Base-by-base conservation (phyloP, 73 alveolate species). In the Blepharisma japonicum region DNA sequence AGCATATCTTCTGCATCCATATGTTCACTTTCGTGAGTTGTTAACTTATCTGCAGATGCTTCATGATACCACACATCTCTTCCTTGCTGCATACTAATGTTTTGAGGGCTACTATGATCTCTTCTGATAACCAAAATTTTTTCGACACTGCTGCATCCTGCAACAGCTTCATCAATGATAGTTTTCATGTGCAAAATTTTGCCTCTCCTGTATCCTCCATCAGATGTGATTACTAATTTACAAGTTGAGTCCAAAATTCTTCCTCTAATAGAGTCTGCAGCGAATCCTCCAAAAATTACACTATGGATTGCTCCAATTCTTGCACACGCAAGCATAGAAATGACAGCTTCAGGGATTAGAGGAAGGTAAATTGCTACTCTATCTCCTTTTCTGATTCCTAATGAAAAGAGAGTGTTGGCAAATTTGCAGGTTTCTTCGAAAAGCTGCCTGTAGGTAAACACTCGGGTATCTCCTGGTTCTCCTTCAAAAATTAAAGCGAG, bases 281-380 rank as follows among this genome's bases (percentile, higher is more conserved):
- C 96, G 89, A 97, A 98, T 27, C 99, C 99, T 21, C 99, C 99
- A 86, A 98, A 98, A 78, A 98, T 99, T 47, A 98, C 99, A 39
- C 98, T 94, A 80, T 98, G 99, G 54, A 97, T 93, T 6, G 99
- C 99, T 14, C 99, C 99, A 42, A 98, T 85, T 71, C 99, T 85
- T 18, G 99, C 97, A 71, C 98, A 94, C 23, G 99, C 98, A 54
- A 97, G 82, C 99, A 98, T 98, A 56, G 96, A 83, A 71, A 94
- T 91, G 21, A 94, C 94, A 21, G 98, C 96, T 83, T 94, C 99
- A 6, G 99, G 99, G 6, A 96, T 95, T 97, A 98, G 95, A n/a
- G 99, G 99, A 98, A 97, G 93, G 90, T 97, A 97, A 68, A 96
- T 88, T 68, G 96, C 82, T 6, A 97, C 95, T 82, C 99, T 83